phyloP scores from a whole-genome alignment of 306 rosid species.

The Vicia sativa region DNA sequence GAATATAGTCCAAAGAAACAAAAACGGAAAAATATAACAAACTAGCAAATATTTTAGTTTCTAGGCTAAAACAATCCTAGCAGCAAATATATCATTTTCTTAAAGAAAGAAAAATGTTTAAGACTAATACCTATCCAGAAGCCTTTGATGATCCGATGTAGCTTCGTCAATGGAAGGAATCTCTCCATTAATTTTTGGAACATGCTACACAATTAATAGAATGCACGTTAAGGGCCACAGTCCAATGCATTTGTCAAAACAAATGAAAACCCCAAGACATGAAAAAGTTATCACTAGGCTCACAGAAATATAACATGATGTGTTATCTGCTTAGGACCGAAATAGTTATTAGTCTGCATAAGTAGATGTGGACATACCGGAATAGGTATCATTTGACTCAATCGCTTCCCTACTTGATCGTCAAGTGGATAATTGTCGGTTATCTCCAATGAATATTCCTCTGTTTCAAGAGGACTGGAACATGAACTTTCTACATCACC shows the following conservation, averaged over 20 bases:
- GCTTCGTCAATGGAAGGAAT: conserved; percentile 91
- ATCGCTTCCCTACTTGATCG: conserved; percentile 61
- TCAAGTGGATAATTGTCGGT: conserved; percentile 53
- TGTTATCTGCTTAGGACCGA: conserved; percentile 14
- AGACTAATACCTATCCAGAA: conserved; percentile 67
- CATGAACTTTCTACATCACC: conserved; percentile 51
- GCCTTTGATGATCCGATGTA: conserved; percentile 91
- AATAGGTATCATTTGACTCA: conserved; percentile 64
- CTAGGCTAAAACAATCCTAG: conserved; percentile 24
- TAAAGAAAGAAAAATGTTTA: conserved; percentile 19
- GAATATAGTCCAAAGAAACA: conserved; percentile 5
- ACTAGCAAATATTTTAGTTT: conserved; percentile 10
- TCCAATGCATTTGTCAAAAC: background rate
- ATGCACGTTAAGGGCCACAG: conserved; percentile 16
- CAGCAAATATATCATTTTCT: conserved; percentile 26
- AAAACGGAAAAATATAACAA: background rate
- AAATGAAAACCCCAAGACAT: too few relatives aligned
- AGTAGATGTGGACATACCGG: conserved; percentile 60
- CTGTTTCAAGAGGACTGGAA: conserved; percentile 58
- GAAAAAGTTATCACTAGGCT: conserved; percentile 15
- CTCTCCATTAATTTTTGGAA: conserved; percentile 89
- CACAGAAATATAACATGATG: conserved; percentile 19
- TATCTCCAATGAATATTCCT: conserved; percentile 44
- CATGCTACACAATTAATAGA: conserved; percentile 58
- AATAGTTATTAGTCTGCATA: conserved; percentile 33